These are phyloP conservation scores for Arthroderma sp. DNA, from an alignment of 2,329 filamentous ascomycete genomes.

Conservation along the genomic window DNA sequence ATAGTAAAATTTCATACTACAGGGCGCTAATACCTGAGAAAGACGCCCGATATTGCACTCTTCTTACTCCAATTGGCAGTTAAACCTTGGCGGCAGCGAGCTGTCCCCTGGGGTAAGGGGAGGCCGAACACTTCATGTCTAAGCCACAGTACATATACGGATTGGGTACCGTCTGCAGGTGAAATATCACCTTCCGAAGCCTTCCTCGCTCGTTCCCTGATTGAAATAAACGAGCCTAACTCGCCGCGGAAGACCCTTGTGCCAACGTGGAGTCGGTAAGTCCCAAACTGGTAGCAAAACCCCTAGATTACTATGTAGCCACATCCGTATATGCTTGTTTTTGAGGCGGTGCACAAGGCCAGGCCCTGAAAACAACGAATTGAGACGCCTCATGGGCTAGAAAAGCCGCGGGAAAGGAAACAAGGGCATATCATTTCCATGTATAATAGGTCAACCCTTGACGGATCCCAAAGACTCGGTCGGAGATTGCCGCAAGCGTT, in stretches of 20 bases:
- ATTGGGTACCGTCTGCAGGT: neutral
- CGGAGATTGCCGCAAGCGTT: neutral
- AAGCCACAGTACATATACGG: slow-evolving; percentile 3
- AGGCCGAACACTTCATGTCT: neutral
- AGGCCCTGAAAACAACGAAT: neutral
- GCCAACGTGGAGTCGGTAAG: neutral
- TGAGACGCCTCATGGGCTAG: neutral
- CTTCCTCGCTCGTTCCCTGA: neutral
- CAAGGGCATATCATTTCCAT: neutral
- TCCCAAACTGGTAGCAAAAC: neutral
- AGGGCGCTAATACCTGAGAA: neutral
- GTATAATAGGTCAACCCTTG: neutral
- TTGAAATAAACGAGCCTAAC: neutral
- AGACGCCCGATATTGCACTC: neutral
- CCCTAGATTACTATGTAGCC: neutral
- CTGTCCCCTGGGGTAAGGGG: neutral
- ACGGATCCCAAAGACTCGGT: neutral
- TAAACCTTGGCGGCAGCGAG: neutral
- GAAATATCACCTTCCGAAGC: neutral
- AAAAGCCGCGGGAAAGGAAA: neutral
- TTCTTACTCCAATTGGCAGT: neutral
- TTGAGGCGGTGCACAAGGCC: slow-evolving; percentile 1
- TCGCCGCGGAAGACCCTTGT: neutral
- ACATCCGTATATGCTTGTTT: neutral
- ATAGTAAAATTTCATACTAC: neutral